Evolutionary conservation across 441 rosid genomes (phyloP).

Genomic region (Hura crepitans): DNA sequence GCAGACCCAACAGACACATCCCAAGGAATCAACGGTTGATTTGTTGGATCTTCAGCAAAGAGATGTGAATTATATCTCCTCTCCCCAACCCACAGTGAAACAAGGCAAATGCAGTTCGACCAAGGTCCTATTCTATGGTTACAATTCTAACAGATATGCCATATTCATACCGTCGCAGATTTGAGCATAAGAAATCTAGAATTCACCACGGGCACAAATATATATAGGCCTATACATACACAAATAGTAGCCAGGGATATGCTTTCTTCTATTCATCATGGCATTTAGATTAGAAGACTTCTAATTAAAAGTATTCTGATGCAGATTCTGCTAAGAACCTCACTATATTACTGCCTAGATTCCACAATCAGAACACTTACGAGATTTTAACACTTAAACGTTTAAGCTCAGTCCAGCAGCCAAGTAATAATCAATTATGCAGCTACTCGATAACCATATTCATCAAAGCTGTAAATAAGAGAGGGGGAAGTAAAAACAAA

Average conservation of each 20-base stretch:
- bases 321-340: too few relatives aligned
- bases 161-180: too few relatives aligned
- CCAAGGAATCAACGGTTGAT: too few relatives aligned
- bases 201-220: not conserved
- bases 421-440: not conserved
- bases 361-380: not conserved
- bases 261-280: not conserved
- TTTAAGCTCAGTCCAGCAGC: not conserved
- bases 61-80: too few relatives aligned
- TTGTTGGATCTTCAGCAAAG: too few relatives aligned
- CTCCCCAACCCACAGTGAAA: too few relatives aligned
- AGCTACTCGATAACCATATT: not conserved
- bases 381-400: not conserved
- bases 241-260: not conserved
- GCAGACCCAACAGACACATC: too few relatives aligned
- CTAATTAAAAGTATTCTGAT: not conserved
- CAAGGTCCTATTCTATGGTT: too few relatives aligned
- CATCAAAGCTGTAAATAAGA: not conserved
- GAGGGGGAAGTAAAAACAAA: too few relatives aligned
- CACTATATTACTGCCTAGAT: not conserved
- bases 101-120: too few relatives aligned
- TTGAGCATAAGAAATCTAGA: not conserved
- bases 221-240: not conserved
- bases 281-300: not conserved
- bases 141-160: too few relatives aligned